Evolutionary conservation across 345 rosid species (phyloP).

Genomic region (Brassica rapa): DNA sequence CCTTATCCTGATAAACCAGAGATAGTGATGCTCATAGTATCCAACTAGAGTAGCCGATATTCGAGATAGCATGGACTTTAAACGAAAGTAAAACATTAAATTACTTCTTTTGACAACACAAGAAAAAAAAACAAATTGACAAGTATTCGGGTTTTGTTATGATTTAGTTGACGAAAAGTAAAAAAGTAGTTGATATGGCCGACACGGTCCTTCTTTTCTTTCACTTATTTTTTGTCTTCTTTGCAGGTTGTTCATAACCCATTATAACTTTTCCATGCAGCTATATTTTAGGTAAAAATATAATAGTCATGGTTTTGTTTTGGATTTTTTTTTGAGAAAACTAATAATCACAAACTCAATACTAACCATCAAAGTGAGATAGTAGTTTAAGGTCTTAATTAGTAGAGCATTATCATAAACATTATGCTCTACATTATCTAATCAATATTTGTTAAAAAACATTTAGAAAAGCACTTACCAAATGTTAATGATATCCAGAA

Average conservation of each 20-base stretch:
- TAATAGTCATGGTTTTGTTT: not conserved
- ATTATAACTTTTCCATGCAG: not conserved
- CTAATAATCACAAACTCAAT: not conserved
- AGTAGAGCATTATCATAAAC: too few relatives aligned
- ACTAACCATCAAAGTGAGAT: not conserved
- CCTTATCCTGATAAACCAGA: too few relatives aligned
- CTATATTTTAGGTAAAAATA: not conserved
- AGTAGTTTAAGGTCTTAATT: not conserved
- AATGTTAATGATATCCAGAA: too few relatives aligned
- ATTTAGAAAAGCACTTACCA: too few relatives aligned
- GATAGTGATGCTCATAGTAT: not conserved
- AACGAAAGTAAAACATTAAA: slow-evolving; percentile 20
- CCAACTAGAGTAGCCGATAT: not conserved
- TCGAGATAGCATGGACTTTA: slow-evolving; percentile 12
- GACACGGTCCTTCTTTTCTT: slow-evolving; percentile 17
- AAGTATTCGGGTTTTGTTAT: not conserved
- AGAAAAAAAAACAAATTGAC: not conserved
- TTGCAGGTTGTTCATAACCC: slow-evolving; percentile 11
- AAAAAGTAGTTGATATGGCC: slow-evolving; percentile 30
- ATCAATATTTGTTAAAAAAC: too few relatives aligned
- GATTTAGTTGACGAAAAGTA: slow-evolving; percentile 23
- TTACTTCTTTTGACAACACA: not conserved
- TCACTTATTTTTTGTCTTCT: not conserved
- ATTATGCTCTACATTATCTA: too few relatives aligned
- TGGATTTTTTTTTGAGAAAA: not conserved